These are phyloP conservation scores for Fusarium sp. DNA, from an alignment of 2,329 filamentous ascomycete genomes.

Conservation along the genomic window DNA sequence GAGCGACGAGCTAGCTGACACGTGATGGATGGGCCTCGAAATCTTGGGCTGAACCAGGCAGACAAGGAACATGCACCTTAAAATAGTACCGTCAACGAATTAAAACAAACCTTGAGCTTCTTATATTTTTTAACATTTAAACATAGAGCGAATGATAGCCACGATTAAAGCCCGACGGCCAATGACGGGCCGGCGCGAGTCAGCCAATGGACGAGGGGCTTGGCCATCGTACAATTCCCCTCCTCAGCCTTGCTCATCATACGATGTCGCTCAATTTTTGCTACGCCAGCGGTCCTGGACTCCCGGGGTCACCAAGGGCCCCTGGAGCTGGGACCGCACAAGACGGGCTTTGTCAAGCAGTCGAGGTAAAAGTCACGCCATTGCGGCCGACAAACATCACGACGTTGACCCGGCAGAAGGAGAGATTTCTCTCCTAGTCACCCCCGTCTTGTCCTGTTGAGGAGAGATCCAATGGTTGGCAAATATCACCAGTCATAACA, in stretches of 20 bases:
- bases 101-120: constrained; percentile 19
- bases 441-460: neutral
- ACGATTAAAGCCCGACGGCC: constrained; percentile 3
- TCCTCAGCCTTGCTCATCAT: constrained; percentile 52
- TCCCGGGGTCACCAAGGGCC: constrained; percentile 40
- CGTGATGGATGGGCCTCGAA: constrained; percentile 11
- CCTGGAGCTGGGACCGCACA: constrained; percentile 38
- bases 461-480: constrained; percentile 10
- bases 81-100: constrained; percentile 18
- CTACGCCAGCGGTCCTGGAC: constrained; percentile 42
- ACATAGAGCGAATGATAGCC: constrained; percentile 23
- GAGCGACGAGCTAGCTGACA: constrained; percentile 1
- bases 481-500: constrained; percentile 23
- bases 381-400: constrained; percentile 43
- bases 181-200: constrained; percentile 27
- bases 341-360: constrained; percentile 39
- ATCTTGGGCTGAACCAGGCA: neutral
- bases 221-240: constrained; percentile 47
- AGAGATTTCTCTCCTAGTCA: constrained; percentile 25
- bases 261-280: constrained; percentile 49
- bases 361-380: constrained; percentile 46
- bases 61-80: constrained; percentile 5
- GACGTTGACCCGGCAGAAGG: constrained; percentile 40
- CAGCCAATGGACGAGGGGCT: constrained; percentile 39
- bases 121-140: constrained; percentile 22